Base-by-base conservation (phyloP, 352 stramenopile genomes). In the Phytophthora hybrid region DNA sequence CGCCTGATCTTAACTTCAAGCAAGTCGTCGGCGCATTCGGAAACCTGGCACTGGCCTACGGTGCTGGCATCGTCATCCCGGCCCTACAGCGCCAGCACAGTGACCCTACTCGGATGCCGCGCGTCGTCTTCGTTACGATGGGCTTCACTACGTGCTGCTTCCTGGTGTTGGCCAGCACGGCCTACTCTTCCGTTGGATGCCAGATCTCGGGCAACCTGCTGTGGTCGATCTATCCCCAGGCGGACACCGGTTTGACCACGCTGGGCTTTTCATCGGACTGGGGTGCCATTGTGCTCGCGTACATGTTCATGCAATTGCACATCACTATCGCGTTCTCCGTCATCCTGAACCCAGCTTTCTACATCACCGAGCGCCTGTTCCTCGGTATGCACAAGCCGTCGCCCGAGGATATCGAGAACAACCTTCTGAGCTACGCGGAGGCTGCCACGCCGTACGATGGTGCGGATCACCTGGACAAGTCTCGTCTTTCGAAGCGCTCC, bases 71-170 rank as follows among this genome's bases (percentile, higher is more conserved):
- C 29, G 62, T 69, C 34, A 61, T 68, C 29, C 61, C 61, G n/a
- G 61, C 49, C 5, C 37, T 69, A 7, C 62, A 69, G 9, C 62
- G 63, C 44, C 63, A 70, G 23, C 63, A 70, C 53, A 70, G 63
- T 39, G 53, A 70, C 63, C 63, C 63, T 5, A 70, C 63, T 46
- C 63, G 63, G 7, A 63, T 70, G 63, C 53, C 63, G 16, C 53
- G 63, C n/a, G 63, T 63, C 29, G 53, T 70, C 32, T 77, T 83
- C 29, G 62, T 84, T 26, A 82, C 88, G 59, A 83, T 83, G 21
- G 71, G 74, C 0, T 77, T 90, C 47, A 69, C 78, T 4, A 81
- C 77, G 8, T 57, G 46, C 19, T 68, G 79, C 49, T 81, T 82
- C 74, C 58, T 80, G 47, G 69, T 74, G 19, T 59, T 83, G 59